These are phyloP conservation scores for Phytopythium montanum DNA, from an alignment of 352 stramenopile genomes.

Conservation along the genomic window DNA sequence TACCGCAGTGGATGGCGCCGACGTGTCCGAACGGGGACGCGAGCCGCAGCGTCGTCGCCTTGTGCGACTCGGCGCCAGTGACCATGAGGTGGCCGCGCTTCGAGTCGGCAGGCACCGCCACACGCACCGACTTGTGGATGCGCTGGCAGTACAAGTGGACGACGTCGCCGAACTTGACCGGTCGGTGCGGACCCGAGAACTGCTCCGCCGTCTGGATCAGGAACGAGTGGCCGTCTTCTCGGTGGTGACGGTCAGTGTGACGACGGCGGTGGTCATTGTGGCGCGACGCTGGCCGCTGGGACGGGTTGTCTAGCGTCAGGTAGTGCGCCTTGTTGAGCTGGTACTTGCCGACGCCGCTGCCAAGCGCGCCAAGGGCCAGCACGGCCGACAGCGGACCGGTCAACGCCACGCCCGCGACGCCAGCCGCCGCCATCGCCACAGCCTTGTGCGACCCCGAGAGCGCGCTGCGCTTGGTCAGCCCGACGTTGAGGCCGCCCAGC, in stretches of 20 bases:
- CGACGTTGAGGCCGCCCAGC: slow-evolving; percentile 44
- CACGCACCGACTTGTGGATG: slow-evolving; percentile 40
- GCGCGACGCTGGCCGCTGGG: slow-evolving; percentile 2
- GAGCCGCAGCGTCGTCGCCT: slow-evolving; percentile 40
- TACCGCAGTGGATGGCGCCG: slow-evolving; percentile 40
- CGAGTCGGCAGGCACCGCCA: slow-evolving; percentile 40
- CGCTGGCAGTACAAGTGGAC: slow-evolving; percentile 48
- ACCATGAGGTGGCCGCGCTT: slow-evolving; percentile 57
- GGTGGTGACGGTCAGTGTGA: neutral
- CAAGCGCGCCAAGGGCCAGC: slow-evolving; percentile 46
- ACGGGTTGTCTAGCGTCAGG: slow-evolving; percentile 29
- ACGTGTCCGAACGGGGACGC: slow-evolving; percentile 51
- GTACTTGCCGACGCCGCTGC: slow-evolving; percentile 56
- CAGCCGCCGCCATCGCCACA: slow-evolving; percentile 41
- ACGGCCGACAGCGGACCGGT: slow-evolving; percentile 48
- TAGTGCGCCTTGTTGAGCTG: slow-evolving; percentile 64
- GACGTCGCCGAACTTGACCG: slow-evolving; percentile 47
- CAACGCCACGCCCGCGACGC: slow-evolving; percentile 48
- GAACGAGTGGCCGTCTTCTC: slow-evolving; percentile 27
- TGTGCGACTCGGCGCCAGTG: slow-evolving; percentile 21
- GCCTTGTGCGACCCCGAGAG: slow-evolving; percentile 54
- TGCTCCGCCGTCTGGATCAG: slow-evolving; percentile 54
- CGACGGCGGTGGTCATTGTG: neutral
- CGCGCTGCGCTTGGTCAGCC: slow-evolving; percentile 46
- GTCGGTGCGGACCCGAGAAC: slow-evolving; percentile 37